These are phyloP conservation scores for Colletotrichum eremochloae DNA, from an alignment of 2,329 filamentous ascomycete species.

Conservation along the genomic window DNA sequence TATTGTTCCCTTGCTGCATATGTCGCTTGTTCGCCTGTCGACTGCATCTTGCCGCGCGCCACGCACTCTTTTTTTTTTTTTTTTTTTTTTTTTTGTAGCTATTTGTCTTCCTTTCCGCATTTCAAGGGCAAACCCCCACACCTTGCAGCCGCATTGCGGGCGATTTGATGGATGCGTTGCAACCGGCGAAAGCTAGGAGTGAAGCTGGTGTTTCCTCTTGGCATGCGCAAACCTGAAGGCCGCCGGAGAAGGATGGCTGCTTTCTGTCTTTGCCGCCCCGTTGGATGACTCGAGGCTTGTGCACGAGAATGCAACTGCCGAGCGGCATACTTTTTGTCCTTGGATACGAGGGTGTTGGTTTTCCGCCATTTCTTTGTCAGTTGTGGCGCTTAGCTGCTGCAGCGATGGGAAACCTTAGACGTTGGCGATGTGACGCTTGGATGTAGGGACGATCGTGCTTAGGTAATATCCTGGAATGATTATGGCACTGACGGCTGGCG, in stretches of 20 bases:
- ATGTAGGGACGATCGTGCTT: not conserved
- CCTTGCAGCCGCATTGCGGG: not conserved
- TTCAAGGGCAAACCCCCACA: not conserved
- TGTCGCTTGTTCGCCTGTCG: constrained; percentile 8
- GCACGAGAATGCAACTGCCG: not conserved
- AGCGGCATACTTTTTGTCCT: not conserved
- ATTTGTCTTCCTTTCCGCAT: not conserved
- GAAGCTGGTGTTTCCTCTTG: not conserved
- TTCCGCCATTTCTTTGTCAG: not conserved
- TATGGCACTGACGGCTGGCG: not conserved
- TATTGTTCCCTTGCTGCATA: not conserved
- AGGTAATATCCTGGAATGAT: not conserved
- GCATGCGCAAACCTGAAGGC: not conserved
- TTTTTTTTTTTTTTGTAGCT: too few species aligned
- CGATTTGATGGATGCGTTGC: not conserved
- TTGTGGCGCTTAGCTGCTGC: not conserved
- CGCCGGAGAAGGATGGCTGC: not conserved
- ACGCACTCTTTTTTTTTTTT: not conserved
- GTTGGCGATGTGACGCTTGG: not conserved
- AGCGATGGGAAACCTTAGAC: not conserved
- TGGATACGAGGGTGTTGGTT: not conserved
- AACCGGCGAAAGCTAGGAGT: not conserved
- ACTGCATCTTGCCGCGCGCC: constrained; percentile 37
- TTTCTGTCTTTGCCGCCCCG: not conserved
- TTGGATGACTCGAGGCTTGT: not conserved